These are phyloP conservation scores for Annona squamosa DNA, from an alignment of 164 flowering plant genomes.

Conservation along the genomic window DNA sequence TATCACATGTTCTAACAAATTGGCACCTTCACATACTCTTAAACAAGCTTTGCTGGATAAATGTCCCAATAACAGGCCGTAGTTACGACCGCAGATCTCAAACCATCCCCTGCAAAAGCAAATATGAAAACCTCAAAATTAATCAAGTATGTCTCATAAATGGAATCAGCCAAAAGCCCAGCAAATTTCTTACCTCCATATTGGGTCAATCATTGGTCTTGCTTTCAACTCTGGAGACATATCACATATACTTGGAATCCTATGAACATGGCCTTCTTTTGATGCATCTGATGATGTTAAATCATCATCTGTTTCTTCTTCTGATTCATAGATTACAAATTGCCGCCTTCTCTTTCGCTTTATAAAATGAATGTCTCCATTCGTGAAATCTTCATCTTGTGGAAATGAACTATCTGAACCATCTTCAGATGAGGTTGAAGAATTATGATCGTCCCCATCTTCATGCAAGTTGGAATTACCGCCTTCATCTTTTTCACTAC, in stretches of 20 bases:
- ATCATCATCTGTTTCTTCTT: not conserved
- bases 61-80: conserved; percentile 30
- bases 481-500: not conserved
- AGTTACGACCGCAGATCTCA: conserved; percentile 9
- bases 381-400: too few relatives aligned
- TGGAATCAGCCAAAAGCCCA: not conserved
- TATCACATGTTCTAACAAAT: conserved; percentile 24
- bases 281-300: not conserved
- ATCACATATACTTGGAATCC: not conserved
- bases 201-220: not conserved
- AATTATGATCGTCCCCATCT: not conserved
- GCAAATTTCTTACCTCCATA: not conserved
- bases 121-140: not conserved
- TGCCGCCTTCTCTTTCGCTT: not conserved
- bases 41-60: conserved; percentile 41
- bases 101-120: conserved; percentile 36
- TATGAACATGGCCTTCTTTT: too few relatives aligned
- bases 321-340: not conserved
- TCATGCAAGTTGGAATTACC: not conserved
- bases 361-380: not conserved
- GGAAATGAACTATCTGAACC: not conserved
- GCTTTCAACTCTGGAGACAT: not conserved
- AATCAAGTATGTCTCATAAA: not conserved
- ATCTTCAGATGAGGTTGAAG: not conserved
- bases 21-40: conserved; percentile 31